phyloP scores from a whole-genome alignment of 345 rosid species.

The Erucastrum elatum region DNA sequence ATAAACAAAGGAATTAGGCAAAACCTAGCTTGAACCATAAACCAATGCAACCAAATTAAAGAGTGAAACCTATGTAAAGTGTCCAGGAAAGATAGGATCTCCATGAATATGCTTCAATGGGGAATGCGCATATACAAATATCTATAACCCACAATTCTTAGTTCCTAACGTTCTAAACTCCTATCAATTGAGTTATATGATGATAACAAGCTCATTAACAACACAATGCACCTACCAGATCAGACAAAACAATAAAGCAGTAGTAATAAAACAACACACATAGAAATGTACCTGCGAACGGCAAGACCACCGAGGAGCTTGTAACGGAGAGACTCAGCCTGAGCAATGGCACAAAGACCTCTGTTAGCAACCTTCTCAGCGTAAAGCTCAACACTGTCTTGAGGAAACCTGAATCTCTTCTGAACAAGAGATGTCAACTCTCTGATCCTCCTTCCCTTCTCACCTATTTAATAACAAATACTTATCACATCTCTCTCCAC shows the following conservation, averaged over 20 bases:
- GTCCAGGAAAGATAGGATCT: too few species aligned
- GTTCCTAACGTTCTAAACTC: too few species aligned
- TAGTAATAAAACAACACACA: neutral
- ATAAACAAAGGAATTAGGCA: neutral
- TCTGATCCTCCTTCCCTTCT: slow-evolving; percentile 78
- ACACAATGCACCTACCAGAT: neutral
- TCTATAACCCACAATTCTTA: too few species aligned
- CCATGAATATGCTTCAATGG: too few species aligned
- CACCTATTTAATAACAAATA: slow-evolving; percentile 50
- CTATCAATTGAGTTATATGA: too few species aligned
- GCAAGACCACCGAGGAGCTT: slow-evolving; percentile 95
- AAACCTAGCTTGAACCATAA: neutral
- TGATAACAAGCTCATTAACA: neutral
- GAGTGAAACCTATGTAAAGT: too few species aligned
- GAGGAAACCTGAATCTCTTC: slow-evolving; percentile 6
- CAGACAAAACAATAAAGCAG: neutral
- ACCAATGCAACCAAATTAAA: too few species aligned
- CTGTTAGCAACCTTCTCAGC: neutral
- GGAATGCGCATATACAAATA: too few species aligned
- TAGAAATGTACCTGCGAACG: slow-evolving; percentile 42
- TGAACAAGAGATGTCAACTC: slow-evolving; percentile 73
- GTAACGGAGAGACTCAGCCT: slow-evolving; percentile 86
- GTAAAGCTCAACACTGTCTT: slow-evolving; percentile 2
- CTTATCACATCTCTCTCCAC: neutral
- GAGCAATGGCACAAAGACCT: slow-evolving; percentile 95